These are phyloP conservation scores for Paratinospora sagittata DNA, from an alignment of 164 flowering plant genomes.

Conservation along the genomic window DNA sequence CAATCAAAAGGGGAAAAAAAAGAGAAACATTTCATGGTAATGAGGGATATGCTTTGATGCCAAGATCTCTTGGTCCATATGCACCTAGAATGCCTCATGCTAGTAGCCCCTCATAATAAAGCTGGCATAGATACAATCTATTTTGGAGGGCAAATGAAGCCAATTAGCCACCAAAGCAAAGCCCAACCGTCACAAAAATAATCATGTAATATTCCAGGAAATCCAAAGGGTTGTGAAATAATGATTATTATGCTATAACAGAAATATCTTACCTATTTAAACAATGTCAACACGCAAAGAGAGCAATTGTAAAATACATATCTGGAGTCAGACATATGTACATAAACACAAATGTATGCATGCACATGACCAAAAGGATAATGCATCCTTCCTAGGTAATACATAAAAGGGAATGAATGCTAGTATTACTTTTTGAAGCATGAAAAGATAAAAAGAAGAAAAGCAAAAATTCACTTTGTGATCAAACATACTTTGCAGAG, in stretches of 20 bases:
- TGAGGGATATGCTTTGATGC: too few species aligned
- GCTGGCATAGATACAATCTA: too few species aligned
- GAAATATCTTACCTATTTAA: too few species aligned
- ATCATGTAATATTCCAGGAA: not conserved
- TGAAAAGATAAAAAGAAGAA: not conserved
- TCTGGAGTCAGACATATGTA: not conserved
- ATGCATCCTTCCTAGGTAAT: not conserved
- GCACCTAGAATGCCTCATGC: too few species aligned
- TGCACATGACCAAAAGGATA: not conserved
- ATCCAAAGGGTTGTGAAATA: not conserved
- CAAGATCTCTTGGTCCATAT: too few species aligned
- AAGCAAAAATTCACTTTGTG: not conserved
- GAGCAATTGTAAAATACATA: not conserved
- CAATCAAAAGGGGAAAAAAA: too few species aligned
- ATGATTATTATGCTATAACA: not conserved
- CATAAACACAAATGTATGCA: not conserved
- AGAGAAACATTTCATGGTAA: too few species aligned
- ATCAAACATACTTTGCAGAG: conserved; percentile 71
- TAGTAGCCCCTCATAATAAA: too few species aligned
- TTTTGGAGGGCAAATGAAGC: too few species aligned
- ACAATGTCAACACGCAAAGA: too few species aligned
- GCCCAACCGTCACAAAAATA: not conserved
- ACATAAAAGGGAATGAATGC: not conserved
- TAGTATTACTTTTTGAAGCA: not conserved
- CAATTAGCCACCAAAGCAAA: too few species aligned